Evolutionary conservation across 2,329 filamentous ascomycete genomes (phyloP), one percentile per base, ranked within the genome.

Genomic region (Penicillium digitatum): DNA sequence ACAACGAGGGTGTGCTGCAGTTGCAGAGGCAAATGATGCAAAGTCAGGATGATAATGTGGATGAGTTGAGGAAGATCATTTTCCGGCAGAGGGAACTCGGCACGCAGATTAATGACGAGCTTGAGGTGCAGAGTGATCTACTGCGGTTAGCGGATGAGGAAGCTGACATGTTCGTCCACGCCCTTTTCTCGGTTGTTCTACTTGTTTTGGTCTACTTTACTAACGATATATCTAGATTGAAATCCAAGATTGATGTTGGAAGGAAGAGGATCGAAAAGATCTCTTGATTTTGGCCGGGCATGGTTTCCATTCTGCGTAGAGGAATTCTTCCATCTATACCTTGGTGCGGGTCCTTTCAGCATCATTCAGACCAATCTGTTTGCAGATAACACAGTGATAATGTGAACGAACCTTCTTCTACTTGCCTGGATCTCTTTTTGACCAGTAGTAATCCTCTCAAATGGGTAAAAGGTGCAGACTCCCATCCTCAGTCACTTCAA

Each of bases 1-100:
- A 86, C 67, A 87, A 87, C 58, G 72, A 80, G n/a, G 84, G 84
- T 0, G 81, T 87, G 14, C 59, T 87, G 61, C 83, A 86, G 68
- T 66, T 87, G 57, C 84, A 87, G 70, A 76, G 80, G 61, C 81
- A 85, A 63, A 79, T 84, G 54, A 86, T 87, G 72, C 67, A 77
- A 43, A 80, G 84, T 47, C 84, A 87, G 64, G 84, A 87, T 57
- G 71, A 80, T 62, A 82, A 82, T 64, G 76, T 87, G 4, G 75
- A 83, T 40, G 80, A 82, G 59, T 63, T 87, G 60, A 77, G 80
- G 42, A 82, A 81, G 60, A 81, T 84, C 34, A 80, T 86, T 39
- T 69, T 79, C 32, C 72, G 83, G 57, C 81, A 86, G 75, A 81
- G 79, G 66, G 82, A 87, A 66, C 77, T 87, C 72, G 84, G 83